A percentile compares a stretch with the other conserved stretches of the same genome.
phyloP scores from a whole-genome alignment of 2,329 filamentous ascomycete species.

The Xylariaceae sp. region DNA sequence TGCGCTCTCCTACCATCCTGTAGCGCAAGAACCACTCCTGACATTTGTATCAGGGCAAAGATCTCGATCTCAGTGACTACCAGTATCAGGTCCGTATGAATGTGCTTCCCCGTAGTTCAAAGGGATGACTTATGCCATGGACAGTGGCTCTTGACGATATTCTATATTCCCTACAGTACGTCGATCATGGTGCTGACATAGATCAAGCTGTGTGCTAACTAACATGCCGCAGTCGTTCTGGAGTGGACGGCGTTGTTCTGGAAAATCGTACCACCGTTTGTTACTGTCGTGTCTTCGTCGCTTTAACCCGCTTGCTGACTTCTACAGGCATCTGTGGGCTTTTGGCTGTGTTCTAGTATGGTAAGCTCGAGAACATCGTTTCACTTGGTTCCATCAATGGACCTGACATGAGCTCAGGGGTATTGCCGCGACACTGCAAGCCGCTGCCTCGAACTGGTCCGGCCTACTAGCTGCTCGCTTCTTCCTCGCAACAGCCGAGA shows the following conservation, averaged over 20 bases:
- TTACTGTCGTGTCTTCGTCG: background rate
- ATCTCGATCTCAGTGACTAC: constrained; percentile 34
- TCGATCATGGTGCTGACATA: background rate
- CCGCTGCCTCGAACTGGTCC: constrained; percentile 28
- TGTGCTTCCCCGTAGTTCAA: background rate
- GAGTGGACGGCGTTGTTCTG: constrained; percentile 41
- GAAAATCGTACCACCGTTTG: constrained; percentile 39
- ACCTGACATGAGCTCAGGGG: constrained; percentile 19
- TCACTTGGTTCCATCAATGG: background rate
- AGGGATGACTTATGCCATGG: constrained; percentile 3
- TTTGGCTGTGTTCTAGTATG: constrained; percentile 27
- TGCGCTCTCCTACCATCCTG: constrained; percentile 2
- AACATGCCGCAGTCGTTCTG: constrained; percentile 32
- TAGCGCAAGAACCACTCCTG: background rate
- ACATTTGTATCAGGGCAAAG: constrained; percentile 20
- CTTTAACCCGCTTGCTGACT: constrained; percentile 4
- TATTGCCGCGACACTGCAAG: constrained; percentile 29
- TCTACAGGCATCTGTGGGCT: constrained; percentile 25
- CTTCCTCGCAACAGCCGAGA: constrained; percentile 30
- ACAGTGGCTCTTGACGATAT: constrained; percentile 42
- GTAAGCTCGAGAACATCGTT: constrained; percentile 16
- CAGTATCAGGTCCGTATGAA: constrained; percentile 34
- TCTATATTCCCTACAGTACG: constrained; percentile 42
- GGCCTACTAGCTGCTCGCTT: constrained; percentile 30
- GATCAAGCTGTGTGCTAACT: background rate